These are phyloP conservation scores for Wallacemonas sp. DNA, from an alignment of 208 protist species.

Conservation along the genomic window DNA sequence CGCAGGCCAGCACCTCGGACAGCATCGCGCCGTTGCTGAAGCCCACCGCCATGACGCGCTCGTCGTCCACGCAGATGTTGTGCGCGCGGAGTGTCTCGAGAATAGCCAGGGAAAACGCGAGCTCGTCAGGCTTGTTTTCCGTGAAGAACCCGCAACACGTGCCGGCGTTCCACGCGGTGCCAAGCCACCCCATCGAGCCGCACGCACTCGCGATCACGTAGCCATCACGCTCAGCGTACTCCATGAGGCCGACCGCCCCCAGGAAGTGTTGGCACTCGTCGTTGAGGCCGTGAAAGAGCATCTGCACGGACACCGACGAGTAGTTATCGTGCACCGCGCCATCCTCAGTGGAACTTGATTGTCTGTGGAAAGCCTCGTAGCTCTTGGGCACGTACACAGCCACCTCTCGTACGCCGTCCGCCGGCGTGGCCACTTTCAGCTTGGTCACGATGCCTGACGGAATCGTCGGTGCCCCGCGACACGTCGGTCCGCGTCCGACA, in stretches of 20 bases:
- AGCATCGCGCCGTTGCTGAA: constrained; percentile 88
- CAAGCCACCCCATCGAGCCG: constrained; percentile 49
- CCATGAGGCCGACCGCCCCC: constrained; percentile 39
- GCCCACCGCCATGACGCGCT: constrained; percentile 54
- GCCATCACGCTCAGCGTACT: constrained; percentile 44
- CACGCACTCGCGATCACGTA: constrained; percentile 65
- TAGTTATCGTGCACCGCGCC: background rate
- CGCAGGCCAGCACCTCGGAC: constrained; percentile 61
- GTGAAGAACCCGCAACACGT: constrained; percentile 68
- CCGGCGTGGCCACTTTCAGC: constrained; percentile 26
- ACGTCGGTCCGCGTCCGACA: background rate
- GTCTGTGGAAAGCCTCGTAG: constrained; percentile 7
- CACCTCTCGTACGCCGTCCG: constrained; percentile 23
- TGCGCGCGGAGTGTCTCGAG: constrained; percentile 20
- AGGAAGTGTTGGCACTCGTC: constrained; percentile 66
- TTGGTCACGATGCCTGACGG: constrained; percentile 25
- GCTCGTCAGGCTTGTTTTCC: constrained; percentile 37
- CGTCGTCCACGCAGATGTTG: constrained; percentile 30
- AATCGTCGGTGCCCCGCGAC: constrained; percentile 11
- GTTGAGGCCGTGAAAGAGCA: constrained; percentile 72
- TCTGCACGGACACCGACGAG: constrained; percentile 27
- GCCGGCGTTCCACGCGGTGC: constrained; percentile 66
- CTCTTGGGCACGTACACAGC: constrained; percentile 44
- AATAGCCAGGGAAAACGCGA: constrained; percentile 39
- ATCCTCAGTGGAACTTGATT: background rate